Base-by-base conservation (phyloP, 164 flowering plant species). In the Chloranthus sessilifolius region DNA sequence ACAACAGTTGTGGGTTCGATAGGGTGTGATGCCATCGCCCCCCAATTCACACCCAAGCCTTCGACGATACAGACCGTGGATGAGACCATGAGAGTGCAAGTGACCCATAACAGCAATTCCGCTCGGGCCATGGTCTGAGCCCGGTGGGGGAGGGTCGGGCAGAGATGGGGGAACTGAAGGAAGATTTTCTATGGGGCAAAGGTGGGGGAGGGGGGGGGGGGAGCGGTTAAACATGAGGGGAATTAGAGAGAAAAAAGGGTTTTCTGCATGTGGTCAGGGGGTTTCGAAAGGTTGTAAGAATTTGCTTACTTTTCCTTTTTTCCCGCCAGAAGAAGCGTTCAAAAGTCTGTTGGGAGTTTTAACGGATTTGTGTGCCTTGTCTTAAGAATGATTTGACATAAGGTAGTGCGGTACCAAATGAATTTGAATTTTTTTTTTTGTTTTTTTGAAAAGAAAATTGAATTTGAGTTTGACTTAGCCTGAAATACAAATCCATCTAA, bases 41-140 rank as follows among this genome's bases (percentile, higher is more conserved):
- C 96, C 98, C 98, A 91, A 16, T 91, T 91, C 29, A 91, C 86
- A 6, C 97, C 95, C 1, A 90, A 33, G 14, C 72, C 73, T 10
- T 68, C 52, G 2, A 41, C 79, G 37, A 20, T 20, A 4, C 12
- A 28, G 5, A 47, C 39, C 16, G 44, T 28, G 56, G 54, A 7
- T 10, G 33, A 2, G 11, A 33, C 43, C 37, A 43, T n/a, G 21
- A 52, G 16, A 24, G 55, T 30, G 49, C 50, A 56, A 30, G 25
- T 41, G 23, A 55, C 31, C 64, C 63, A 71, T 46, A 42, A n/a
- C 17, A 67, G 41, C 55, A 45, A 48, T 63, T 49, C 34, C 50
- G 63, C 48, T 19, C 29, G 49, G 38, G 42, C 60, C 66, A 55
- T 63, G 58, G 59, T 47, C 14, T 16, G 44, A 42, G 42, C 52